phyloP scores from a whole-genome alignment of 495 filamentous ascomycete species.

The Daldinia grandis region DNA sequence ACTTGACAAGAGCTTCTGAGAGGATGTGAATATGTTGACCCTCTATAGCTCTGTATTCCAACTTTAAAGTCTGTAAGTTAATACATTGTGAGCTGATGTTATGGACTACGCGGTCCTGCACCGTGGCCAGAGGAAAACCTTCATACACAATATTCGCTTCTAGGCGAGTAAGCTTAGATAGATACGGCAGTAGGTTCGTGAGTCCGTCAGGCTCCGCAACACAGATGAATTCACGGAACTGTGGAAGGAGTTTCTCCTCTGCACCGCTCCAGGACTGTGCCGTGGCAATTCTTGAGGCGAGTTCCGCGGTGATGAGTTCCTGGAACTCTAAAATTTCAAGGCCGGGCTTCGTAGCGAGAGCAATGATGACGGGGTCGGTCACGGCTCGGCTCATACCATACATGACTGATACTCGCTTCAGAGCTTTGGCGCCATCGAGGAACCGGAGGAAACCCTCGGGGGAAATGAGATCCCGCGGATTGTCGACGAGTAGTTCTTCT shows the following conservation, averaged over 20 bases:
- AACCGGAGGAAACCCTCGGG: conserved; percentile 7
- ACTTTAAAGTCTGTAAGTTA: neutral
- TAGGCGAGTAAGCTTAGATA: conserved; percentile 1
- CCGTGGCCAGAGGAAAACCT: neutral
- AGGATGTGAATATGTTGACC: neutral
- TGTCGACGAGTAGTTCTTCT: conserved; percentile 15
- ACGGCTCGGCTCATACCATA: neutral
- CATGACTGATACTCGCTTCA: conserved; percentile 4
- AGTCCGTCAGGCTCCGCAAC: neutral
- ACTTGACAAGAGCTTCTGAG: neutral
- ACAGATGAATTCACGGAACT: neutral
- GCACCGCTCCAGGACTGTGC: neutral
- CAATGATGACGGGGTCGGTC: neutral
- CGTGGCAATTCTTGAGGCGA: neutral
- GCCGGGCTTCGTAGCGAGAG: conserved; percentile 3
- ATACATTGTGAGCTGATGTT: neutral
- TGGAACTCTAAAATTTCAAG: conserved; percentile 5
- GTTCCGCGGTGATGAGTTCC: neutral
- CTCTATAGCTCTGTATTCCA: neutral
- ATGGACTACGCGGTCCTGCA: neutral
- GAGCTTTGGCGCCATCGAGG: neutral
- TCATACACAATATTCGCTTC: neutral
- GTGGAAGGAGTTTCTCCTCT: neutral
- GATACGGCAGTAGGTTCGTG: conserved; percentile 1
- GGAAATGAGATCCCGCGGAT: conserved; percentile 2